Conservation (phyloP, 805 yeast species). For the Nakazawaea pomicola region DNA sequence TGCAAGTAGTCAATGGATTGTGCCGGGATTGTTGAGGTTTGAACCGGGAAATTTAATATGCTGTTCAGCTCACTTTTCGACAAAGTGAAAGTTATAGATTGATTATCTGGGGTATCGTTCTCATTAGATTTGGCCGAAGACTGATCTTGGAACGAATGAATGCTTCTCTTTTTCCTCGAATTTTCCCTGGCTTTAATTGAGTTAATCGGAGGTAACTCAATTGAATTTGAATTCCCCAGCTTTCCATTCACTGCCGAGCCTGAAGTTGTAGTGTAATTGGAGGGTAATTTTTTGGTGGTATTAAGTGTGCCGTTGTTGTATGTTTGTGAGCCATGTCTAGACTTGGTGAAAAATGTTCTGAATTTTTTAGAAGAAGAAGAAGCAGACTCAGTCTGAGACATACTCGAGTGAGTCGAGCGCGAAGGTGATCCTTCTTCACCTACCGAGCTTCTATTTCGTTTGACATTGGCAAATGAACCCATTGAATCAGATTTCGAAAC, state of each 20-base stretch:
- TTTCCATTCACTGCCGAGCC: too few species aligned
- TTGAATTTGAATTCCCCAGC: too few species aligned
- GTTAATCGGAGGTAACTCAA: slow-evolving; percentile 1
- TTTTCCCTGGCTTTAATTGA: neutral
- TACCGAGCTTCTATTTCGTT: too few species aligned
- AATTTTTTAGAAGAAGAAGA: neutral
- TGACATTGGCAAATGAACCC: too few species aligned
- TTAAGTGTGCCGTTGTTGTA: neutral
- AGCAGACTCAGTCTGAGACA: neutral
- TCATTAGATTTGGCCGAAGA: neutral
- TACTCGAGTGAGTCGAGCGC: too few species aligned
- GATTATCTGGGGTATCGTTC: neutral
- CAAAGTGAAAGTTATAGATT: neutral
- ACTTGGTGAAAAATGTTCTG: neutral
- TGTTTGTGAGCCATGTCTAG: neutral
- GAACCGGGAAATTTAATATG: neutral
- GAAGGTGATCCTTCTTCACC: too few species aligned
- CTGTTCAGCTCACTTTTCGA: slow-evolving; percentile 11
- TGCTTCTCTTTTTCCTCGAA: neutral
- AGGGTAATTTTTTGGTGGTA: too few species aligned
- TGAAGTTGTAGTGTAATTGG: too few species aligned
- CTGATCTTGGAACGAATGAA: neutral
- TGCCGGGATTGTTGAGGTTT: neutral
- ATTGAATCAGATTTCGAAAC: too few species aligned
- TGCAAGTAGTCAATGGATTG: neutral